Evolutionary conservation across 1,284 basidiomycete species (phyloP).

Genomic region (Marasmius oreades): DNA sequence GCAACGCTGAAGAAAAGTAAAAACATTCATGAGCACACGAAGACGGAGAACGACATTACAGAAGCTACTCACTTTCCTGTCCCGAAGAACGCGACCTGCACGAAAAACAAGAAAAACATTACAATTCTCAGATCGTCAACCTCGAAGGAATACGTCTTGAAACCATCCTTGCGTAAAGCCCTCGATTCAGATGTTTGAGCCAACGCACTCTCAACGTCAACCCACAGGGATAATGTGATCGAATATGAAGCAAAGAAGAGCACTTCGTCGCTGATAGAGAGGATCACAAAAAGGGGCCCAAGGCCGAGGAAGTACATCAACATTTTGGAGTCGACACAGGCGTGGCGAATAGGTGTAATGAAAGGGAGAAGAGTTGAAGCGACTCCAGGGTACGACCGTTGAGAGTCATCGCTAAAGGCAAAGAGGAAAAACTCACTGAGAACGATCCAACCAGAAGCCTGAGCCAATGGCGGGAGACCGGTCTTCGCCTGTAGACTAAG

Average conservation of each 20-base stretch:
- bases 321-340: slow-evolving; percentile 45
- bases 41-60: background rate
- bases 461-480: slow-evolving; percentile 65
- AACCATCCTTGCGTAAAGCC: background rate
- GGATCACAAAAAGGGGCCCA: slow-evolving; percentile 73
- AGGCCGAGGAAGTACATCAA: slow-evolving; percentile 69
- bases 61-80: slow-evolving; percentile 73
- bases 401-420: slow-evolving; percentile 3
- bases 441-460: slow-evolving; percentile 63
- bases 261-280: slow-evolving; percentile 82
- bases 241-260: slow-evolving; percentile 77
- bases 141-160: slow-evolving; percentile 43
- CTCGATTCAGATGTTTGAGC: slow-evolving; percentile 19
- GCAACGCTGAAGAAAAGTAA: slow-evolving; percentile 59
- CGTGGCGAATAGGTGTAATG: slow-evolving; percentile 28
- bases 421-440: slow-evolving; percentile 46
- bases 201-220: slow-evolving; percentile 57
- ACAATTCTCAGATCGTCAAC: slow-evolving; percentile 71
- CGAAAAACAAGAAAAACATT: slow-evolving; percentile 82
- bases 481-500: slow-evolving; percentile 58
- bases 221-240: slow-evolving; percentile 65
- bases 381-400: slow-evolving; percentile 28
- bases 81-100: slow-evolving; percentile 87
- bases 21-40: background rate
- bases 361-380: slow-evolving; percentile 51